Evolutionary conservation across 1,139 yeast genomes (phyloP), one percentile per base, ranked within the genome.

Genomic region (Hemisphaericaspora lyxosophila): DNA sequence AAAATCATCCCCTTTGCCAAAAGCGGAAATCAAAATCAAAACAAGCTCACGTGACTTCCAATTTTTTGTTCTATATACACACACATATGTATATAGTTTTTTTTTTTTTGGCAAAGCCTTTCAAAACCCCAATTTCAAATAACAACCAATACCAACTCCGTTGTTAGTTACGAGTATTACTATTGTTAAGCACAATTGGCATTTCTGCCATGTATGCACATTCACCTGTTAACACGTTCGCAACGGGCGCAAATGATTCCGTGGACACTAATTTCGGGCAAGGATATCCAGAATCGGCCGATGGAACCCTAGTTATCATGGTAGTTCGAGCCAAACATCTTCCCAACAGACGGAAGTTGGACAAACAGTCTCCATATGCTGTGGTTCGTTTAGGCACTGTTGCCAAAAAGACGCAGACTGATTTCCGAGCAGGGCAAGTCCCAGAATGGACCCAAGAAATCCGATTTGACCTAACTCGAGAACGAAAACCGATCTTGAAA

Each of bases 301-400:
- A 70, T 34, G 77, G 77, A 5, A 70, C 75, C 2, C 53, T 72
- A 24, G 70, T 71, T 13, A 60, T 72, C 15, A 64, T 70, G 40
- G 73, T 72, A 7, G 70, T 74, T 38, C 59, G 81, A 40, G 87
- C 84, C 3, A 78, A 76, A 50, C 92, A 89, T 55, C 72, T 89
- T 32, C 94, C 95, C 12, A 90, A 89, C 59, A 66, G 90, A 44
- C 70, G 92, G 31, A 85, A 82, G 41, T 66, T 88, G 26, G 96
- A 92, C 49, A 89, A 89, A 53, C 97, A 89, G 60, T 83, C 87
- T 45, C 97, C 96, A 0, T 88, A 85, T 60, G 84, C 87, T 35
- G 79, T 90, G 9, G 73, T 86, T 12, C 67, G 97, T 41, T 70
- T 89, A 3, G 95, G 90, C n/a, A 85, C 86, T 39, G 76, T 76